These are phyloP conservation scores for Chlamydomonas asymmetrica DNA, from an alignment of 139 green algal species.

Conservation along the genomic window DNA sequence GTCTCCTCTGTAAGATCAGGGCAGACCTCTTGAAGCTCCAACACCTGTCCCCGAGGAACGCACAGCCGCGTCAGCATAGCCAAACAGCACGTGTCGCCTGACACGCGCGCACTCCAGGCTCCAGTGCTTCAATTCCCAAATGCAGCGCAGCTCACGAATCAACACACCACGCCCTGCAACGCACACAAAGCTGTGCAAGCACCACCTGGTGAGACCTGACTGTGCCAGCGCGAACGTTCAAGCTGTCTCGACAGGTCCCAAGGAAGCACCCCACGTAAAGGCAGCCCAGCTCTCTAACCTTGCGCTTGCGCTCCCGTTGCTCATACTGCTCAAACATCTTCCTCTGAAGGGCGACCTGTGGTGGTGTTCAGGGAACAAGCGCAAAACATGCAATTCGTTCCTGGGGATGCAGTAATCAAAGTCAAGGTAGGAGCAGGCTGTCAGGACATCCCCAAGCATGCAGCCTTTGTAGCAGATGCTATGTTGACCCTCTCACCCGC, in stretches of 20 bases:
- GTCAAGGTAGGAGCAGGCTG: background rate
- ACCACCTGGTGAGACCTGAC: background rate
- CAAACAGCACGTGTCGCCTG: background rate
- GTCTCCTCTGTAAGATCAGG: conserved; percentile 61
- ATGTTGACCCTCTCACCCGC: conserved; percentile 46
- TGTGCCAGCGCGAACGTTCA: background rate
- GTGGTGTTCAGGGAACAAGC: background rate
- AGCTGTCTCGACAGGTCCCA: background rate
- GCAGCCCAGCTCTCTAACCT: conserved; percentile 34
- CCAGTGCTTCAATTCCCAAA: background rate
- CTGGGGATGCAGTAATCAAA: background rate
- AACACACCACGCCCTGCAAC: background rate
- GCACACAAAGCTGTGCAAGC: background rate
- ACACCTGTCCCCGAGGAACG: conserved; percentile 34
- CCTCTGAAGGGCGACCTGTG: conserved; percentile 68
- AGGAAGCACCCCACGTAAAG: background rate
- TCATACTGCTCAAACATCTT: conserved; percentile 78
- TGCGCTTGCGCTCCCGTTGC: conserved; percentile 58
- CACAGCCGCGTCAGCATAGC: background rate
- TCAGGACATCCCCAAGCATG: background rate
- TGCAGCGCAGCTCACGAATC: background rate
- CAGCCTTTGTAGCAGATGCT: background rate
- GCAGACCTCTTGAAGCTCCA: conserved; percentile 66
- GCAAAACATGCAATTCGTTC: background rate
- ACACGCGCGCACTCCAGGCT: too few species aligned